Percentiles rank a stretch among this genome's conserved stretches.
These are phyloP conservation scores for Musa beccarii DNA, from an alignment of 176 grass and related monocot species.

Conservation along the genomic window DNA sequence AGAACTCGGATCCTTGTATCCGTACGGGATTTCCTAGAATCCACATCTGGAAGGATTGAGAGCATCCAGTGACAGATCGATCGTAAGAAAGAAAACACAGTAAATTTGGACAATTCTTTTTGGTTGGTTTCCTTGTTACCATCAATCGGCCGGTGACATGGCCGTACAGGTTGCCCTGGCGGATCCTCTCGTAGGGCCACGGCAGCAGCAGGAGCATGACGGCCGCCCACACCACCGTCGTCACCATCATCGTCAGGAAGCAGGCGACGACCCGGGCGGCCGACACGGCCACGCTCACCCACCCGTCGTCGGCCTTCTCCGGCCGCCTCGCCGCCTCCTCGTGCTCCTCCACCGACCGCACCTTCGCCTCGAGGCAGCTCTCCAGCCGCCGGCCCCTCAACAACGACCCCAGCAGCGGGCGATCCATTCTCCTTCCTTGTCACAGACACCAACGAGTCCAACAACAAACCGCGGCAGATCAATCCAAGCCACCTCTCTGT, in stretches of 20 bases:
- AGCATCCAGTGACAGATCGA: not conserved
- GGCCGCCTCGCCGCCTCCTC: slow-evolving; percentile 8
- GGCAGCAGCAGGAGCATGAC: slow-evolving; percentile 42
- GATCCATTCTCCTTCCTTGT: not conserved
- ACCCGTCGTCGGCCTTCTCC: slow-evolving; percentile 22
- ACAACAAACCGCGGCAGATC: not conserved
- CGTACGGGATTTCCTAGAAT: slow-evolving; percentile 49
- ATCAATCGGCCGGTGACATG: slow-evolving; percentile 45
- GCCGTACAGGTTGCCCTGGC: slow-evolving; percentile 38
- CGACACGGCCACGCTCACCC: slow-evolving; percentile 22
- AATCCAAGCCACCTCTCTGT: not conserved
- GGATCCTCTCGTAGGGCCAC: slow-evolving; percentile 39
- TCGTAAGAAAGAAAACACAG: not conserved
- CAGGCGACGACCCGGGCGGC: slow-evolving; percentile 27
- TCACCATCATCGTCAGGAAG: slow-evolving; percentile 40
- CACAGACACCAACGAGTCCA: not conserved
- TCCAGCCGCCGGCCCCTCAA: not conserved
- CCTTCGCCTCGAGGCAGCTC: slow-evolving; percentile 8
- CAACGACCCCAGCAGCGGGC: not conserved
- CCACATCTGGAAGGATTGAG: slow-evolving; percentile 30
- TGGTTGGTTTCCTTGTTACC: slow-evolving; percentile 3
- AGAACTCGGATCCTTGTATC: slow-evolving; percentile 42
- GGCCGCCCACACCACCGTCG: slow-evolving; percentile 31
- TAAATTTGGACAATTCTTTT: not conserved
- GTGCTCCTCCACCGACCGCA: slow-evolving; percentile 4